phyloP scores from a whole-genome alignment of 345 rosid genomes.

The Eucalyptus coolabah region DNA sequence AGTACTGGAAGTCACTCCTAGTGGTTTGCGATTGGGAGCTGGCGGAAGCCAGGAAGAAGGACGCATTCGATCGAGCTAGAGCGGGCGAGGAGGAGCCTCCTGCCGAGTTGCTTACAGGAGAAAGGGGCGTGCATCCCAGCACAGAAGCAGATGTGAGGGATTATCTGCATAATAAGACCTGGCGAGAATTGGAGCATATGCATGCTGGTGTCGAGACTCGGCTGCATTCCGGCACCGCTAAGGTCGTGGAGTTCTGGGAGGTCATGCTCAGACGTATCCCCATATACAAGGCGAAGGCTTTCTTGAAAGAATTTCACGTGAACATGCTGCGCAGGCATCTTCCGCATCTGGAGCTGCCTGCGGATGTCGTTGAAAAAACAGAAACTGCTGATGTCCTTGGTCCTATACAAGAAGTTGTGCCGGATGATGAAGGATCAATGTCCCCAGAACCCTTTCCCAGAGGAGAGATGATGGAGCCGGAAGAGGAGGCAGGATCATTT shows the following conservation, averaged over 20 bases:
- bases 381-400: constrained; percentile 13
- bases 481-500: constrained; percentile 64
- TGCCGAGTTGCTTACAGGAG: constrained; percentile 78
- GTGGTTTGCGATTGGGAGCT: constrained; percentile 90
- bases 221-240: constrained; percentile 77
- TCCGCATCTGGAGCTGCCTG: constrained; percentile 9
- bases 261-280: constrained; percentile 77
- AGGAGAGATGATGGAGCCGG: constrained; percentile 36
- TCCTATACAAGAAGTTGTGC: background rate
- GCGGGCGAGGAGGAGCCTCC: constrained; percentile 1
- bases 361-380: constrained; percentile 40
- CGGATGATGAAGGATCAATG: constrained; percentile 23
- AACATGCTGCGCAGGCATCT: constrained; percentile 55
- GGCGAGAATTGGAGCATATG: constrained; percentile 50
- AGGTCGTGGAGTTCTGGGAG: constrained; percentile 95
- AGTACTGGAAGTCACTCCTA: constrained; percentile 92
- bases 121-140: constrained; percentile 80
- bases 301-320: constrained; percentile 79
- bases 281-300: constrained; percentile 88
- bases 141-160: constrained; percentile 69
- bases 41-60: constrained; percentile 74
- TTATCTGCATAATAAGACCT: constrained; percentile 68
- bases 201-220: constrained; percentile 62
- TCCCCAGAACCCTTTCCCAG: constrained; percentile 37
- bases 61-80: constrained; percentile 12